Evolutionary conservation across 768 basidiomycete species (phyloP), one percentile per base, ranked within the genome.

Genomic region (Royoungia palumana): DNA sequence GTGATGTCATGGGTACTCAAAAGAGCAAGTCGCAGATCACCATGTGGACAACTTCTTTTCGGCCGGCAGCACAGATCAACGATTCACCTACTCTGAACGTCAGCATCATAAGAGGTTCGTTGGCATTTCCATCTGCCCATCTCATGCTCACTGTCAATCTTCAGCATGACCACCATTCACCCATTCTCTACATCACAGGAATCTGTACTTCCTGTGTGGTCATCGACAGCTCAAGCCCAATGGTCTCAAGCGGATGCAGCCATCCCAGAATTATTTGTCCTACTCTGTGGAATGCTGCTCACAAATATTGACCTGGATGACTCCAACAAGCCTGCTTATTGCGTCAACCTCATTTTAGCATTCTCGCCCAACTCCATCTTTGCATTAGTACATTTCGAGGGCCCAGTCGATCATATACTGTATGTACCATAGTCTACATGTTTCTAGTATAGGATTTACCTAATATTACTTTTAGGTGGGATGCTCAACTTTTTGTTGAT

Each of bases 251-350:
- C 94, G 2, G 93, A 95, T 55, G 81, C 88, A 5, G 74, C 72
- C 2, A 77, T 76, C 0, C 68, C 86, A 1, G 92, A 94, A 21
- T 76, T 96, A 0, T 99, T 98, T 56, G 81, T 98, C 27, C 80
- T 92, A 11, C 74, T 99, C 1, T 95, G 98, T 50, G 94, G 96
- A 22, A 94, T 97, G 93, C 77, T 99, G 2, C 97, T 97, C 71
- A 98, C 96, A 13, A 86, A 89, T 55, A 92, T 96, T 55, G 80
- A 94, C 55, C 81, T 99, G 22, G 96, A 99, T 65, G 89, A 94
- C 64, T 98, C 97, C 63, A n/a, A n/a, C n/a, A n/a, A n/a, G n/a
- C n/a, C n/a, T n/a, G n/a, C n/a, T n/a, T n/a, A n/a, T n/a, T n/a
- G n/a, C n/a, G n/a, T n/a, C n/a, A n/a, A n/a, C n/a, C n/a, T n/a